Conservation (phyloP, 2,329 filamentous ascomycete genomes). For the Aspergillus sp. region DNA sequence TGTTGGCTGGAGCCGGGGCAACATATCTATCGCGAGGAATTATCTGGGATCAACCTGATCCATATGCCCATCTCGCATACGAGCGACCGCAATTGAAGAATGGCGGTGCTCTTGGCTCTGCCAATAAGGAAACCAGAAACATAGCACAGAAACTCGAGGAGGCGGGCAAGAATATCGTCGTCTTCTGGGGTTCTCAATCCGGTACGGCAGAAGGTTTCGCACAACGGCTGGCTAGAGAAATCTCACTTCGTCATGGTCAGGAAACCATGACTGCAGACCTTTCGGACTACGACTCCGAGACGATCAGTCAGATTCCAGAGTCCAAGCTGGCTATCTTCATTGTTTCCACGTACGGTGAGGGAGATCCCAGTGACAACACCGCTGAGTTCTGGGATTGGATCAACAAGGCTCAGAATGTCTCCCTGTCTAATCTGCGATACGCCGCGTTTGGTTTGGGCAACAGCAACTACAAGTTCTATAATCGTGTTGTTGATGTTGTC, state of each 20-base stretch:
- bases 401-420: slow-evolving; percentile 65
- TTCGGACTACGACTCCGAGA: slow-evolving; percentile 89
- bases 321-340: slow-evolving; percentile 87
- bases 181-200: slow-evolving; percentile 94
- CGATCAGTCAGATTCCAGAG: slow-evolving; percentile 71
- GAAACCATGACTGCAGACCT: slow-evolving; percentile 91
- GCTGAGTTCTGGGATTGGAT: slow-evolving; percentile 88
- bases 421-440: slow-evolving; percentile 68
- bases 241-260: slow-evolving; percentile 83
- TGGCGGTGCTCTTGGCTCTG: slow-evolving; percentile 10
- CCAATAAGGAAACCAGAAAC: slow-evolving; percentile 38
- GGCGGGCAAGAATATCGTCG: slow-evolving; percentile 64
- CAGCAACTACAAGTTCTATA: slow-evolving; percentile 97
- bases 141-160: slow-evolving; percentile 42
- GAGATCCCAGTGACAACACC: slow-evolving; percentile 91
- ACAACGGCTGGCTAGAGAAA: slow-evolving; percentile 83
- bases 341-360: slow-evolving; percentile 90
- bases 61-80: slow-evolving; percentile 45
- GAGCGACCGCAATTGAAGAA: slow-evolving; percentile 44
- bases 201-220: slow-evolving; percentile 94
- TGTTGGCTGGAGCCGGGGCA: slow-evolving; percentile 31
- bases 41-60: slow-evolving; percentile 48
- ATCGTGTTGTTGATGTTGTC: slow-evolving; percentile 86
- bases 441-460: slow-evolving; percentile 90
- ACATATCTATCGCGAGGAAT: slow-evolving; percentile 41